A percentile compares a stretch with the other conserved stretches of the same genome.
Evolutionary conservation across 495 filamentous ascomycete species (phyloP).

Genomic region (Parachaetomium inaequale): DNA sequence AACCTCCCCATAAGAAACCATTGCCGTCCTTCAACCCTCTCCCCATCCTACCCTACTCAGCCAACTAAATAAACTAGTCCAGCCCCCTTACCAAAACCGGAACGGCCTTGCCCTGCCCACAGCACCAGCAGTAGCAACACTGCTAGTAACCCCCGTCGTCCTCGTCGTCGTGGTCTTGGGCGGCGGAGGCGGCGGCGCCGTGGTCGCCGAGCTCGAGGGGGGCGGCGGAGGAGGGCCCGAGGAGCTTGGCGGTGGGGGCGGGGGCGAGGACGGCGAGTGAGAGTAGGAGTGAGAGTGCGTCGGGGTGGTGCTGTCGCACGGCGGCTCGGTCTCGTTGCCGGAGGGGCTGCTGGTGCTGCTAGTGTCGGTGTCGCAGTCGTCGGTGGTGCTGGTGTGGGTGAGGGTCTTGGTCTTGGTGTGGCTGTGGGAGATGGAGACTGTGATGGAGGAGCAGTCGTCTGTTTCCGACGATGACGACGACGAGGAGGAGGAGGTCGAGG

Average conservation of each 20-base stretch:
- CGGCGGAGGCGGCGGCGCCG: background rate
- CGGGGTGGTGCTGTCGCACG: background rate
- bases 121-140: background rate
- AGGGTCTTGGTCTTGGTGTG: background rate
- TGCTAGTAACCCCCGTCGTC: background rate
- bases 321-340: background rate
- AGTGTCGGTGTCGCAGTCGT: background rate
- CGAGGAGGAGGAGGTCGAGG: background rate
- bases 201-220: background rate
- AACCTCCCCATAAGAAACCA: too few species aligned
- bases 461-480: background rate
- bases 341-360: background rate
- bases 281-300: background rate
- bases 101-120: constrained; percentile 2
- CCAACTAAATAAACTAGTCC: background rate
- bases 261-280: background rate
- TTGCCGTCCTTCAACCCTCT: too few species aligned
- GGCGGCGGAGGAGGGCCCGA: background rate
- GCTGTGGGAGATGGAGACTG: background rate
- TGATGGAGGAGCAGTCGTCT: constrained; percentile 2
- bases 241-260: background rate
- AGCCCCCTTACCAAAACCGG: background rate
- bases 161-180: background rate
- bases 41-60: too few species aligned
- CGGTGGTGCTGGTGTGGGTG: background rate